Evolutionary conservation across 2,329 filamentous ascomycete species (phyloP).

Genomic region (Fusarium tuaranense): DNA sequence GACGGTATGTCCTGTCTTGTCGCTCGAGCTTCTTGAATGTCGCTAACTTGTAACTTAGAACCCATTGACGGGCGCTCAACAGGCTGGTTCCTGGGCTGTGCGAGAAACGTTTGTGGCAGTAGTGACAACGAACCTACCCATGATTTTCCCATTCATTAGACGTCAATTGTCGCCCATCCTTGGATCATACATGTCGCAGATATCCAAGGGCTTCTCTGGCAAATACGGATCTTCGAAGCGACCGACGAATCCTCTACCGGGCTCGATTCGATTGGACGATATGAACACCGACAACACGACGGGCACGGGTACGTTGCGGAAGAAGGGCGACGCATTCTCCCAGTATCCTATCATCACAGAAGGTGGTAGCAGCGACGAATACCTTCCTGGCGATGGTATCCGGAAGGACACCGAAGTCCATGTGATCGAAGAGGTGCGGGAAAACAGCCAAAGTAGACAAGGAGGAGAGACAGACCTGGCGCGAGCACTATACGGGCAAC

Average conservation of each 20-base stretch:
- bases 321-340: constrained; percentile 13
- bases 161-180: constrained; percentile 19
- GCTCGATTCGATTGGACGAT: constrained; percentile 29
- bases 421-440: constrained; percentile 7
- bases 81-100: constrained; percentile 51
- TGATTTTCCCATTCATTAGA: constrained; percentile 54
- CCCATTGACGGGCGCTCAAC: constrained; percentile 48
- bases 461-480: constrained; percentile 2
- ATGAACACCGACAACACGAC: not conserved
- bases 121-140: constrained; percentile 52
- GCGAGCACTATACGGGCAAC: constrained; percentile 18
- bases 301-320: not conserved
- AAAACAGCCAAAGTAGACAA: not conserved
- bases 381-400: constrained; percentile 15
- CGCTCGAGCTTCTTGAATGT: not conserved
- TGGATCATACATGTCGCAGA: constrained; percentile 11
- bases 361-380: constrained; percentile 16
- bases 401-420: constrained; percentile 26
- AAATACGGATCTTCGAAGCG: constrained; percentile 14
- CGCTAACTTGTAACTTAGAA: constrained; percentile 41
- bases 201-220: constrained; percentile 4
- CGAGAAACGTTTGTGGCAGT: constrained; percentile 54
- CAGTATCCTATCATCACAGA: constrained; percentile 18
- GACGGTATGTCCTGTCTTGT: constrained; percentile 38
- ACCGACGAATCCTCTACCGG: constrained; percentile 17